phyloP scores from a whole-genome alignment of 1,139 yeast genomes.

The Nakaseomyces nivariensis region DNA sequence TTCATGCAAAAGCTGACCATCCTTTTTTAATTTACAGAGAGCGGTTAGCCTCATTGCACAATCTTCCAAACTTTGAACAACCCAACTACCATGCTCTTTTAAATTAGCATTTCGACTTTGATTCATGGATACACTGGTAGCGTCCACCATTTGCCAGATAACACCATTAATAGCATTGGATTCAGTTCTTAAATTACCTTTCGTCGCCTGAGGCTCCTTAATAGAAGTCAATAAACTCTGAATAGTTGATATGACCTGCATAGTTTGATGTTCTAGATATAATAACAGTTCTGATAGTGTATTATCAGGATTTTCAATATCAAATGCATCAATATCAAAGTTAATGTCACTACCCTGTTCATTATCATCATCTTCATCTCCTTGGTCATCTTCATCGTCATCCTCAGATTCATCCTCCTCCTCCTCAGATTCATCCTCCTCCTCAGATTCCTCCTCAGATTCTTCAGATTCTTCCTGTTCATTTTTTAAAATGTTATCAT shows the following conservation, averaged over 20 bases:
- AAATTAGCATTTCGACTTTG: conserved; percentile 72
- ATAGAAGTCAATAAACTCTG: conserved; percentile 71
- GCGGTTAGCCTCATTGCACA: conserved; percentile 72
- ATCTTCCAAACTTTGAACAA: conserved; percentile 74
- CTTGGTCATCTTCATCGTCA: conserved; percentile 8
- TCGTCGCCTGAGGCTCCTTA: conserved; percentile 65
- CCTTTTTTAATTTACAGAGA: conserved; percentile 42
- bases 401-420: conserved; percentile 7
- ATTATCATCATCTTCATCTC: conserved; percentile 8
- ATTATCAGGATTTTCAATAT: conserved; percentile 78
- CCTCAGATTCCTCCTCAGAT: conserved; percentile 5
- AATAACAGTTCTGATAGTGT: conserved; percentile 75
- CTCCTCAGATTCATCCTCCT: not conserved
- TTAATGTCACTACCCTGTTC: conserved; percentile 23
- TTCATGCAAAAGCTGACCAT: conserved; percentile 31
- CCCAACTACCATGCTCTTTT: conserved; percentile 87
- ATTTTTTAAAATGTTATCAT: no score
- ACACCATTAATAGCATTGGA: conserved; percentile 67
- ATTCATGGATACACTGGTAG: conserved; percentile 80
- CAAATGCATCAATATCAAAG: conserved; percentile 64
- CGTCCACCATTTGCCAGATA: conserved; percentile 81
- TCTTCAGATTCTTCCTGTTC: no score
- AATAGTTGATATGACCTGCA: conserved; percentile 81
- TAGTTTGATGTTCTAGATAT: conserved; percentile 89
- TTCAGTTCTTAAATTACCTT: conserved; percentile 62